A percentile compares a stretch with the other conserved stretches of the same genome.
These are phyloP conservation scores for Solanum corneliomulleri DNA, from an alignment of 257 asterid genomes.

Conservation along the genomic window DNA sequence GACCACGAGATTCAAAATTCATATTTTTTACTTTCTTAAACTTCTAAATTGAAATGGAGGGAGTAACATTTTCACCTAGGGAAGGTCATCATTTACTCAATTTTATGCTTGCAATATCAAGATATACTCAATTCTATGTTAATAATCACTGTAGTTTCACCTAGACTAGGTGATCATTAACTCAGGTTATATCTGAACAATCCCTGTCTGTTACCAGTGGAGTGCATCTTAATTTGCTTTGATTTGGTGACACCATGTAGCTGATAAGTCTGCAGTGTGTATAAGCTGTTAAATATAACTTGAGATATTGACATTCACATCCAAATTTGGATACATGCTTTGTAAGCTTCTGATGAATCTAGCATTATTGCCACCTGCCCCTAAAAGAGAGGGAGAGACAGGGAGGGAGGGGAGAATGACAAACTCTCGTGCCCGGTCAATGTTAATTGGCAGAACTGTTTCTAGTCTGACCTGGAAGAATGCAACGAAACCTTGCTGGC, in stretches of 20 bases:
- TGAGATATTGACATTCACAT: background rate
- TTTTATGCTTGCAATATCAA: background rate
- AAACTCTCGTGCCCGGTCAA: background rate
- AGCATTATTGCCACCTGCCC: background rate
- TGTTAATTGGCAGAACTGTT: background rate
- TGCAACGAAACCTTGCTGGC: background rate
- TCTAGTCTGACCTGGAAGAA: background rate
- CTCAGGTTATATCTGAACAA: background rate
- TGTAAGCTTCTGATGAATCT: background rate
- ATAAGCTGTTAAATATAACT: background rate
- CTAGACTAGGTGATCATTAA: background rate
- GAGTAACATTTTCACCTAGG: background rate
- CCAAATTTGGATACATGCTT: background rate
- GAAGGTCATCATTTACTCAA: background rate
- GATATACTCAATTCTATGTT: background rate
- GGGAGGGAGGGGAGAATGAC: background rate
- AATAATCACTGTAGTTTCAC: background rate
- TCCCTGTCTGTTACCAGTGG: background rate
- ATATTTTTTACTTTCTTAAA: background rate
- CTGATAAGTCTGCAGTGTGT: background rate
- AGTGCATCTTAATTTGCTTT: background rate
- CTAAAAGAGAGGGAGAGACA: background rate
- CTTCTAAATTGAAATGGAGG: background rate
- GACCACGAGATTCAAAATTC: background rate
- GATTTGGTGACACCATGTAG: background rate